Evolutionary conservation across 2,329 filamentous ascomycete species (phyloP).

Genomic region (Penicillium sp.): DNA sequence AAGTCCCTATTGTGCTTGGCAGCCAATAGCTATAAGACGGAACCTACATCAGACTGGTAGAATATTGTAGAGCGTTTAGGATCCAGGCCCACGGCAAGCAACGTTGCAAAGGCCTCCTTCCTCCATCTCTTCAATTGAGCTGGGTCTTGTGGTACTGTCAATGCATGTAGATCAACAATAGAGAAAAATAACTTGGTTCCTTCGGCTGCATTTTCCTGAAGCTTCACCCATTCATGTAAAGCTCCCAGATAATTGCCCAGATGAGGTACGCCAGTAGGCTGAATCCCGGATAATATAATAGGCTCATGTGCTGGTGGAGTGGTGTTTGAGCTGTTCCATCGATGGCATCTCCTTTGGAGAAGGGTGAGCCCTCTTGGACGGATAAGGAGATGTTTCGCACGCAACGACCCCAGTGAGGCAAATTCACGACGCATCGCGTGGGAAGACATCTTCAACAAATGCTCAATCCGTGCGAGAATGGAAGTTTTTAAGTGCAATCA

Average conservation of each 20-base stretch:
- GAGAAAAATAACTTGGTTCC: conserved; percentile 72
- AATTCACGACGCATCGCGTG: neutral
- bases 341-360: conserved; percentile 10
- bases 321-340: conserved; percentile 14
- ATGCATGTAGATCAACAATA: conserved; percentile 89
- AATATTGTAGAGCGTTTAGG: conserved; percentile 77
- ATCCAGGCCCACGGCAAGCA: conserved; percentile 81
- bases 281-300: conserved; percentile 90
- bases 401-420: neutral
- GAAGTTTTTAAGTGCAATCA: neutral
- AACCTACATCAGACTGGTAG: conserved; percentile 70
- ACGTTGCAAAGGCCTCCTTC: conserved; percentile 71
- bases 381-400: conserved; percentile 1
- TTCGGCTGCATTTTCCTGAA: conserved; percentile 64
- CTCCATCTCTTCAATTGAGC: conserved; percentile 61
- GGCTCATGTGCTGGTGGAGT: conserved; percentile 23
- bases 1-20: neutral
- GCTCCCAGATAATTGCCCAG: conserved; percentile 94
- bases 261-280: conserved; percentile 91
- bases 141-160: conserved; percentile 72
- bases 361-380: neutral
- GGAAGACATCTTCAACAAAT: conserved; percentile 10
- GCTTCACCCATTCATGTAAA: conserved; percentile 75
- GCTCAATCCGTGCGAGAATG: neutral
- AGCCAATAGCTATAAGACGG: neutral